A percentile compares a stretch with the other conserved stretches of the same genome.
phyloP scores from a whole-genome alignment of 2,329 filamentous ascomycete genomes.

The Paracoccidioides lutzii region DNA sequence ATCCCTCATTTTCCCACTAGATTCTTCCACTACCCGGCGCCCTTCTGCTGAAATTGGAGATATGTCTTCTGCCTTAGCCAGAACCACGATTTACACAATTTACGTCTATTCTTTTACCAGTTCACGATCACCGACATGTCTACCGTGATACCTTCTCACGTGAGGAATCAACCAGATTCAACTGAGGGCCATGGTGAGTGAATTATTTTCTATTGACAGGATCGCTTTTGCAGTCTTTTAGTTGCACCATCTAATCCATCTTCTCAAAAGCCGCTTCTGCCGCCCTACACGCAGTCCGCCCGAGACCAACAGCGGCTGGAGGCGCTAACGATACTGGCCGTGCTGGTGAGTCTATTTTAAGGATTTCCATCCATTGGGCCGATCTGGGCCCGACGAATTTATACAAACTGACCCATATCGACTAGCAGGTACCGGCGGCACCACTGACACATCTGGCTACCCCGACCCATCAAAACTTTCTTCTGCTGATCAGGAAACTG shows the following conservation, averaged over 20 bases:
- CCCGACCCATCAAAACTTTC: constrained; percentile 61
- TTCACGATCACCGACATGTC: background rate
- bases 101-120: background rate
- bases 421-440: background rate
- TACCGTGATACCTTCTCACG: background rate
- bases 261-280: background rate
- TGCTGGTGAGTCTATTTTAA: background rate
- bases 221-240: no score
- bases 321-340: background rate
- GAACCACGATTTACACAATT: background rate
- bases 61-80: background rate
- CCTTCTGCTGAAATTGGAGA: background rate
- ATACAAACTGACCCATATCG: background rate
- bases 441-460: background rate
- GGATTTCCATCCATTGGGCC: background rate
- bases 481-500: constrained; percentile 39
- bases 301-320: background rate
- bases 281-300: background rate
- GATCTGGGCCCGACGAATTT: background rate
- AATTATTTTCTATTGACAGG: no score
- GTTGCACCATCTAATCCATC: background rate
- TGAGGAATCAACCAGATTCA: background rate
- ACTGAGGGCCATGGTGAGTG: background rate
- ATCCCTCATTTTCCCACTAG: background rate
- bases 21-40: background rate